Conservation (phyloP, 768 basidiomycete species). For the Punctularia strigosozonata region DNA sequence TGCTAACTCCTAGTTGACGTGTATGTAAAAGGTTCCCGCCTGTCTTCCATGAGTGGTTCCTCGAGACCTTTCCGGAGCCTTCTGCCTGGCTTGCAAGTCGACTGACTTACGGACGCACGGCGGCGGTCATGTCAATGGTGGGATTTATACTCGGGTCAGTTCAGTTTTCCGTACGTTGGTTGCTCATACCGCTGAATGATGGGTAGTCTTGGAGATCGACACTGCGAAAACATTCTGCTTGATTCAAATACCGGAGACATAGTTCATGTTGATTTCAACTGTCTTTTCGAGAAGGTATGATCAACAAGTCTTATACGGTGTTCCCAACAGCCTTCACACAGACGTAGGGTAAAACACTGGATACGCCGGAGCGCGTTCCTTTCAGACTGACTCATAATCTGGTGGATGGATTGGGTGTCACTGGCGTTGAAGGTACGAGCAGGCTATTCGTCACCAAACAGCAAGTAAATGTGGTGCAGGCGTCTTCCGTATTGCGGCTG, state of each 20-base stretch:
- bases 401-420: conserved; percentile 86
- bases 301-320: too few species aligned
- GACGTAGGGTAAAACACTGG: conserved; percentile 64
- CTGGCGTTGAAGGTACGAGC: conserved; percentile 81
- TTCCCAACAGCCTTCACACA: conserved; percentile 3
- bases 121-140: conserved; percentile 98
- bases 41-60: conserved; percentile 95
- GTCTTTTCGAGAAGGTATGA: conserved; percentile 86
- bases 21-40: conserved; percentile 50
- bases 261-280: conserved; percentile 97
- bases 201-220: conserved; percentile 87
- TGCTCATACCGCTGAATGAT: background rate
- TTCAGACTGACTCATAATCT: conserved; percentile 93
- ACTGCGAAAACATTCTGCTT: conserved; percentile 92
- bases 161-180: background rate
- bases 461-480: conserved; percentile 33
- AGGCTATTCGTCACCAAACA: too few species aligned
- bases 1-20: background rate
- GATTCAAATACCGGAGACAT: conserved; percentile 82
- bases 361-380: conserved; percentile 85
- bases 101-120: conserved; percentile 75
- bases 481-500: conserved; percentile 83
- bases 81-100: conserved; percentile 88
- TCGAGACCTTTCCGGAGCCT: conserved; percentile 94
- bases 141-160: conserved; percentile 90